phyloP scores from a whole-genome alignment of 805 yeast genomes.

The Teunomyces kruisii region DNA sequence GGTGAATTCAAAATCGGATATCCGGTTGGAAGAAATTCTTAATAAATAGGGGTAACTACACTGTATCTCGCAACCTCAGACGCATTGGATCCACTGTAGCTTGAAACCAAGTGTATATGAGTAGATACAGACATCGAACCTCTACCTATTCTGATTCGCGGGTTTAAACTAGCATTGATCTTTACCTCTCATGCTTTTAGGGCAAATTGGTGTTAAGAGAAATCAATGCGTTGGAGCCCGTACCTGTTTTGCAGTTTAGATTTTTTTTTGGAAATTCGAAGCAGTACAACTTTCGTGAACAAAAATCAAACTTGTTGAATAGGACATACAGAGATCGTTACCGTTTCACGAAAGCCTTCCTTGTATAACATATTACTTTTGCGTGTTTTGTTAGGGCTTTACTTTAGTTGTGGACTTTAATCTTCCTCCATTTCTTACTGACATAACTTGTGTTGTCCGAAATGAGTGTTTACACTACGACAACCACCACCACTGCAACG shows the following conservation, averaged over 20 bases:
- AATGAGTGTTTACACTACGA: constrained; percentile 11
- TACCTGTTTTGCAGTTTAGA: constrained; percentile 1
- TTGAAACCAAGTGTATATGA: too few relatives aligned
- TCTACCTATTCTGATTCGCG: too few relatives aligned
- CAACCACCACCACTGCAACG: constrained; percentile 27
- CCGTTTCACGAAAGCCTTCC: background rate
- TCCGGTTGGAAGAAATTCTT: too few relatives aligned
- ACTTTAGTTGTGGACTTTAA: background rate
- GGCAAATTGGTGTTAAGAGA: background rate
- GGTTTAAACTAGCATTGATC: too few relatives aligned
- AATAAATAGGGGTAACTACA: too few relatives aligned
- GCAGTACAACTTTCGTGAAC: constrained; percentile 1
- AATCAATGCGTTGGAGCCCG: background rate
- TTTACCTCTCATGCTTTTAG: background rate
- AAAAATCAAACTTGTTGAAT: background rate
- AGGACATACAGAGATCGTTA: background rate
- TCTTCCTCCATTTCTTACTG: background rate
- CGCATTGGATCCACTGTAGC: too few relatives aligned
- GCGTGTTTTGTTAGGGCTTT: background rate
- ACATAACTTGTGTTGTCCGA: background rate
- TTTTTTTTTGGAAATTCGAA: constrained; percentile 1
- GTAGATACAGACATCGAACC: too few relatives aligned
- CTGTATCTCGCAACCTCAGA: too few relatives aligned
- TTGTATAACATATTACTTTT: background rate
- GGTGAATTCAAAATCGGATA: too few relatives aligned